A percentile compares a stretch with the other conserved stretches of the same genome.
Conservation (phyloP, 179 eudicot species). For the Dionaea muscipula region DNA sequence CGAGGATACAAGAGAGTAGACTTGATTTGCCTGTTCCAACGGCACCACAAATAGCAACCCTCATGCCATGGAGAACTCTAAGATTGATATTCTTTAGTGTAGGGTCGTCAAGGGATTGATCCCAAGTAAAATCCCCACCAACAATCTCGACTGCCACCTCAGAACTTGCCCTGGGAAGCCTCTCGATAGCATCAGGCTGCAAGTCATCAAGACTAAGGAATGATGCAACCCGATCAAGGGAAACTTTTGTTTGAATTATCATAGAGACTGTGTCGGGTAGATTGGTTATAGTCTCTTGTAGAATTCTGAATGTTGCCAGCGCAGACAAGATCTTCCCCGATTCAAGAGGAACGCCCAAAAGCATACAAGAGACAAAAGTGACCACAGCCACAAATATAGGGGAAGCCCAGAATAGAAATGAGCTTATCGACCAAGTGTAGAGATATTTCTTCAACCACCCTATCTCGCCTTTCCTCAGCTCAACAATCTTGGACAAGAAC, state of each 20-base stretch:
- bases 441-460: constrained; percentile 57
- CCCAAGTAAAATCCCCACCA: constrained; percentile 67
- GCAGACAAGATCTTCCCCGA: constrained; percentile 72
- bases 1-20: constrained; percentile 63
- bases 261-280: constrained; percentile 67
- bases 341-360: constrained; percentile 67
- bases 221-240: constrained; percentile 59
- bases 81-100: constrained; percentile 51
- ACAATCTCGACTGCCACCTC: constrained; percentile 40
- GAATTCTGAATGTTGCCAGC: constrained; percentile 67
- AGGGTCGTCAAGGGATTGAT: constrained; percentile 28
- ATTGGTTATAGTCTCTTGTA: constrained; percentile 53
- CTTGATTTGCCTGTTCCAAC: constrained; percentile 86
- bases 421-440: constrained; percentile 29
- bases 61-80: constrained; percentile 42
- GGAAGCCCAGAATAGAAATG: constrained; percentile 60
- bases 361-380: constrained; percentile 57
- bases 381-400: constrained; percentile 61
- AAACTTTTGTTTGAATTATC: constrained; percentile 64
- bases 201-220: constrained; percentile 66
- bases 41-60: constrained; percentile 68
- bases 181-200: constrained; percentile 32
- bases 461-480: constrained; percentile 40
- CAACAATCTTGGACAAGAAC: constrained; percentile 54
- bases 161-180: constrained; percentile 31